Base-by-base conservation (phyloP, 345 rosid species). In the Zanthoxylum bungeanum region DNA sequence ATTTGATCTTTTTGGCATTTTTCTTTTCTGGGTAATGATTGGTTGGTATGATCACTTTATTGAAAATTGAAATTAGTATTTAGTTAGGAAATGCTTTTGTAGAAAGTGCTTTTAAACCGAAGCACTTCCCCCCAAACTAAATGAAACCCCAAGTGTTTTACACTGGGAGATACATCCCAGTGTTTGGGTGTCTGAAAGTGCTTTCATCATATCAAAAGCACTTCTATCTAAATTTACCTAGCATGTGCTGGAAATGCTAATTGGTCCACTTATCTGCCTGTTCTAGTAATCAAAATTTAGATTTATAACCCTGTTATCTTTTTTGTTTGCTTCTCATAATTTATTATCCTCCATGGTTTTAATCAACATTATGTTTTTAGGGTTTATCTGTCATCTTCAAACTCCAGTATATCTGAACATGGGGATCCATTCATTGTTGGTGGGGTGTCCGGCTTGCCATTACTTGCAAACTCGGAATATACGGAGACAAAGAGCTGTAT, bases 331-430 rank as follows among this genome's bases (percentile, higher is more conserved):
- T 1, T 1, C 19, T 66, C 39, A 4, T 28, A 21, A 5, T 60
- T 52, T 40, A 33, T 21, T 50, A n/a, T 0, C 17, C 55, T 44
- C 9, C 24, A 9, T 10, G 25, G 17, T 52, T 27, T 42, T 55
- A 14, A 46, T 39, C 4, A 9, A 24, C 64, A 5, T 50, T 33
- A 33, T 59, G 16, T 71, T 75, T 70, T 6, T 82, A 84, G 95
- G 84, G 81, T 81, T 22, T 89, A 67, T 79, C 30, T 78, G 55
- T 81, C 82, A 25, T 68, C 90, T 33, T 42, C 85, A 22, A 67
- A 63, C 44, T 68, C 71, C 3, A 40, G 39, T 7, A 36, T 63
- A 10, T 22, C 6, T 37, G 61, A 34, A 36, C 3, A 61, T 12
- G 79, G 21, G 12, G 79, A 37, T 59, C 51, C 84, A 50, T 59